phyloP scores from a whole-genome alignment of 2,329 filamentous ascomycete species.

The Raffaelea deltoideospora region DNA sequence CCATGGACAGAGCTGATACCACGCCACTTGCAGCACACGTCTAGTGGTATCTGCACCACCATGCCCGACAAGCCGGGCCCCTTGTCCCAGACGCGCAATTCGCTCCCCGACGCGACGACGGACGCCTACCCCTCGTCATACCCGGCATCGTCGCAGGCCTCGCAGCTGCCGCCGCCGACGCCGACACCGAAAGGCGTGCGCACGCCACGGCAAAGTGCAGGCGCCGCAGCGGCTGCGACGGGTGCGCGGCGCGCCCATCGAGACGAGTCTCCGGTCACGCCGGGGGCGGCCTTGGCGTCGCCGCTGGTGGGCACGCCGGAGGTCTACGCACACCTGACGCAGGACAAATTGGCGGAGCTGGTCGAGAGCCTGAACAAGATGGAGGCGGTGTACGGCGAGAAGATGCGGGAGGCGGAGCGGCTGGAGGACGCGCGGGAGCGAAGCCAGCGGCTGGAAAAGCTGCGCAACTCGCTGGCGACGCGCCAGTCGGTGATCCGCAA shows the following conservation, averaged over 20 bases:
- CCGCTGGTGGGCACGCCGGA: conserved; percentile 14
- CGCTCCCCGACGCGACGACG: too few relatives aligned
- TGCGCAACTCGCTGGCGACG: conserved; percentile 38
- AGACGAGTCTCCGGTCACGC: conserved; percentile 1
- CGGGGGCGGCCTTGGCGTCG: too few relatives aligned
- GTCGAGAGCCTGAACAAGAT: conserved; percentile 21
- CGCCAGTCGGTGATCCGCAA: conserved; percentile 42
- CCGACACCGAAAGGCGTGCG: too few relatives aligned
- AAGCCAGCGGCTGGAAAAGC: conserved; percentile 19
- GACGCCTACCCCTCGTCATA: too few relatives aligned
- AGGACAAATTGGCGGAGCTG: conserved; percentile 15
- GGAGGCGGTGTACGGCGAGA: conserved; percentile 22
- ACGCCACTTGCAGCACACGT: too few relatives aligned
- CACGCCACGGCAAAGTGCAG: background rate
- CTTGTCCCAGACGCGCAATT: too few relatives aligned
- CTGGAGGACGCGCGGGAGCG: conserved; percentile 19
- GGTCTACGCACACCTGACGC: conserved; percentile 29
- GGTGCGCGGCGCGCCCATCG: background rate
- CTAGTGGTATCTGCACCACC: too few relatives aligned
- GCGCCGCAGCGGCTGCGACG: too few relatives aligned
- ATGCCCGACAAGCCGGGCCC: too few relatives aligned
- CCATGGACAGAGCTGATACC: too few relatives aligned
- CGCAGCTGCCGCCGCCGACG: too few relatives aligned
- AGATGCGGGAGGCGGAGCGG: conserved; percentile 25
- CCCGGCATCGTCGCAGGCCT: too few relatives aligned